Evolutionary conservation across 176 grass and related monocot genomes (phyloP).

Genomic region (Aegilops umbellulata): DNA sequence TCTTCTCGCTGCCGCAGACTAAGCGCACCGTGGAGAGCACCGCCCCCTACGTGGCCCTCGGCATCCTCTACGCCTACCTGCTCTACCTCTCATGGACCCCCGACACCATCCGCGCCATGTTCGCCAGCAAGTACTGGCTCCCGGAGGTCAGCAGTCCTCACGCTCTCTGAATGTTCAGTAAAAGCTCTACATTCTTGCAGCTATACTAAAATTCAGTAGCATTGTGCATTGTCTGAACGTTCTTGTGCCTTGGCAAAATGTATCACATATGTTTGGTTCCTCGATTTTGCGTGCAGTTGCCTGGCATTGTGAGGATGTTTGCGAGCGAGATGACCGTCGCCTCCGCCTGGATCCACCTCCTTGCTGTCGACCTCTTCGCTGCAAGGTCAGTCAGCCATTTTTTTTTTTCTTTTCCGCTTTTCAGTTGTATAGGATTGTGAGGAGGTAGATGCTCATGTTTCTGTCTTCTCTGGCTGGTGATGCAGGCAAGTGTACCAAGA

Average conservation of each 20-base stretch:
- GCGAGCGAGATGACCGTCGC: constrained; percentile 83
- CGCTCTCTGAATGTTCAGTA: background rate
- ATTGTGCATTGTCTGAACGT: background rate
- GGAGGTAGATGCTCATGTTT: background rate
- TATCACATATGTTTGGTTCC: background rate
- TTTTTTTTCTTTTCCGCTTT: too few relatives aligned
- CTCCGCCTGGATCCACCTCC: constrained; percentile 98
- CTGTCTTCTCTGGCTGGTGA: background rate
- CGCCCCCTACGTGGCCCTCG: constrained; percentile 60
- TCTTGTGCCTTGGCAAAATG: background rate
- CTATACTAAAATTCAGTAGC: background rate
- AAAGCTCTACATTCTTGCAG: too few relatives aligned
- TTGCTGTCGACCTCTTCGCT: constrained; percentile 86
- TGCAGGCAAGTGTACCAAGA: constrained; percentile 95
- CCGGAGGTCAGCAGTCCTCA: constrained; percentile 54
- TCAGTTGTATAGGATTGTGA: background rate
- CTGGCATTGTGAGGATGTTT: constrained; percentile 81
- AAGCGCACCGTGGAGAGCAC: constrained; percentile 80
- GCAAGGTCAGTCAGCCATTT: constrained; percentile 51
- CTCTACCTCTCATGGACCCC: constrained; percentile 93
- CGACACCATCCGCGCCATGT: constrained; percentile 75
- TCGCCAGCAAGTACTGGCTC: constrained; percentile 93
- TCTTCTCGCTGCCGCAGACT: constrained; percentile 48
- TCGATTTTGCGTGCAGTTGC: background rate
- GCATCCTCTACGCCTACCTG: constrained; percentile 83